These are phyloP conservation scores for Pseudophaeomoniella oleicola DNA, from an alignment of 2,329 filamentous ascomycete species.

Conservation along the genomic window DNA sequence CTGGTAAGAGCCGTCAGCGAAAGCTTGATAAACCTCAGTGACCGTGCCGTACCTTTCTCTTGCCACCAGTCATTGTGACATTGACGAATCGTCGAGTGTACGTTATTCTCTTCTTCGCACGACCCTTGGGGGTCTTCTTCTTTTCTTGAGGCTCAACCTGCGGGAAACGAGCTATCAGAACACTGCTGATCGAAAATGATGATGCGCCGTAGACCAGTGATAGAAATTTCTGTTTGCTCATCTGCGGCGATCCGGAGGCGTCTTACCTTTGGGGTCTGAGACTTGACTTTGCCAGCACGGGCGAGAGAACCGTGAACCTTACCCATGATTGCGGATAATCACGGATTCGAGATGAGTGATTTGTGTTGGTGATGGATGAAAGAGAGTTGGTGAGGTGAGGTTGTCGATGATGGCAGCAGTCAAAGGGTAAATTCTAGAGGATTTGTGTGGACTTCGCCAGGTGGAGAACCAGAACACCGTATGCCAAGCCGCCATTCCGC, in stretches of 20 bases:
- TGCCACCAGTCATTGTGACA: constrained; percentile 91
- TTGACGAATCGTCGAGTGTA: constrained; percentile 98
- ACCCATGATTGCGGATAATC: constrained; percentile 52
- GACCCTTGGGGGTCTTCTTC: constrained; percentile 92
- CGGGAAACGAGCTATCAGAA: too few relatives aligned
- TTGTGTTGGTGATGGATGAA: not conserved
- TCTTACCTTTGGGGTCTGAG: constrained; percentile 62
- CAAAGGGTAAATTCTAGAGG: not conserved
- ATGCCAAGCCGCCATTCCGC: not conserved
- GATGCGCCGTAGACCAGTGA: constrained; percentile 1
- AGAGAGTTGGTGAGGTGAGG: not conserved
- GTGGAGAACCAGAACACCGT: not conserved
- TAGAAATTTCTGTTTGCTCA: too few relatives aligned
- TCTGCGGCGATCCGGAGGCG: constrained; percentile 10
- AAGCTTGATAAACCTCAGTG: not conserved
- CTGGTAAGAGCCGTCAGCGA: constrained; percentile 23
- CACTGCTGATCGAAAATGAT: not conserved
- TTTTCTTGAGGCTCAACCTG: constrained; percentile 87
- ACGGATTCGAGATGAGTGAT: not conserved
- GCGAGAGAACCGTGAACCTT: constrained; percentile 83
- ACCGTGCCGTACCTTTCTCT: constrained; percentile 67
- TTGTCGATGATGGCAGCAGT: not conserved
- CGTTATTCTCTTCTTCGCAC: constrained; percentile 89
- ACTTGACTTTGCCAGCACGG: constrained; percentile 74
- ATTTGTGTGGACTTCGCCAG: not conserved